phyloP scores from a whole-genome alignment of 2,329 filamentous ascomycete genomes.

The Microsporum canis region DNA sequence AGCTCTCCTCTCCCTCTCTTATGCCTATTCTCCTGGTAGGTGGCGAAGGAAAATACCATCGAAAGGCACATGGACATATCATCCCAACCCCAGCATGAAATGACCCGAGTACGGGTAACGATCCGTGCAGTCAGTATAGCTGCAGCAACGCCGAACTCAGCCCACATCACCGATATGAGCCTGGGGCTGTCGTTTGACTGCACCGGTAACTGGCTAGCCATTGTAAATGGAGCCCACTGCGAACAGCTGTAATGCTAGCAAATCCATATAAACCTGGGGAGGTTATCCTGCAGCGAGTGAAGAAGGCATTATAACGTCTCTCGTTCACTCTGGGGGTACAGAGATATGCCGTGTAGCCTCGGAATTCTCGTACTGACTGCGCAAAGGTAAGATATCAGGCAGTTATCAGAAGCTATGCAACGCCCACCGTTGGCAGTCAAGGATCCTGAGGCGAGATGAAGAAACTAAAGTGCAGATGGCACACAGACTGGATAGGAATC shows the following conservation, averaged over 20 bases:
- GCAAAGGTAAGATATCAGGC: not conserved
- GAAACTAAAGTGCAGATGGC: not conserved
- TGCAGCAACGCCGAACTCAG: slow-evolving; percentile 9
- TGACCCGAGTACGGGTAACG: slow-evolving; percentile 7
- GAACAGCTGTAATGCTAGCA: not conserved
- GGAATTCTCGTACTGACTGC: not conserved
- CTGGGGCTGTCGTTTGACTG: not conserved
- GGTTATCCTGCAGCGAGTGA: not conserved
- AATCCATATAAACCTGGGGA: not conserved
- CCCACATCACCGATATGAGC: slow-evolving; percentile 7
- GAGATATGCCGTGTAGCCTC: not conserved
- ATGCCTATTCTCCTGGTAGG: not conserved
- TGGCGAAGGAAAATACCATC: slow-evolving; percentile 7
- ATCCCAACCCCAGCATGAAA: slow-evolving; percentile 11
- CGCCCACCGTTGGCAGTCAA: not conserved
- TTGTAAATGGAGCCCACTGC: not conserved
- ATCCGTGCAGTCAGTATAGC: slow-evolving; percentile 8
- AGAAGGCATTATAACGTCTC: not conserved
- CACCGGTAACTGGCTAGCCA: not conserved
- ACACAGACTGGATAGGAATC: not conserved
- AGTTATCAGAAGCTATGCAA: not conserved
- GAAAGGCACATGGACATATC: slow-evolving; percentile 12
- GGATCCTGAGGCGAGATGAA: not conserved
- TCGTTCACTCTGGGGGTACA: not conserved
- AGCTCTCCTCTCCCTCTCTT: not conserved